A percentile compares a stretch with the other conserved stretches of the same genome.
phyloP scores from a whole-genome alignment of 306 rosid species.

The Styphnolobium japonicum region DNA sequence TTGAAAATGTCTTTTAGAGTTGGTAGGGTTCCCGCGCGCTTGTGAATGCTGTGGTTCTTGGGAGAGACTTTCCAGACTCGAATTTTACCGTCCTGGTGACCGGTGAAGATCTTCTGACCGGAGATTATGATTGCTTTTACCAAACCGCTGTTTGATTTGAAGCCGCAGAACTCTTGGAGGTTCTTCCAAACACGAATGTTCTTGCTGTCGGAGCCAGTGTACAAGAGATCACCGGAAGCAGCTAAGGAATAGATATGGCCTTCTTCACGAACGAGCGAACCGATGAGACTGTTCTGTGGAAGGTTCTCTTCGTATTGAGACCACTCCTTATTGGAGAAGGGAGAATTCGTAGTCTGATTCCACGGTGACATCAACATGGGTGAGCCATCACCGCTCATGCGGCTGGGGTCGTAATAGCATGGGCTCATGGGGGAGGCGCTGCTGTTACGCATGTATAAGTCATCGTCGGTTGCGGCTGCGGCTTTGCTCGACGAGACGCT shows the following conservation, averaged over 20 bases:
- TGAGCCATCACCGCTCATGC: slow-evolving; percentile 72
- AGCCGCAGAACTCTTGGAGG: slow-evolving; percentile 66
- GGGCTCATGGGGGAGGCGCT: slow-evolving; percentile 41
- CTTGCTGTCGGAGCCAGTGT: slow-evolving; percentile 94
- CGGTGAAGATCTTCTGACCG: slow-evolving; percentile 71
- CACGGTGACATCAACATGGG: slow-evolving; percentile 88
- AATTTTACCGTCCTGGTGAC: slow-evolving; percentile 91
- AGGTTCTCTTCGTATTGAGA: neutral
- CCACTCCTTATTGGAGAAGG: slow-evolving; percentile 38
- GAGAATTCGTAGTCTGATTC: slow-evolving; percentile 50
- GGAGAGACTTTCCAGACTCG: slow-evolving; percentile 77
- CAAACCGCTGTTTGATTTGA: slow-evolving; percentile 83
- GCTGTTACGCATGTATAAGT: slow-evolving; percentile 40
- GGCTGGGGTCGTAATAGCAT: slow-evolving; percentile 30
- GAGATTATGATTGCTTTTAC: slow-evolving; percentile 79
- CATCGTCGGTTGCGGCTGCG: slow-evolving; percentile 32
- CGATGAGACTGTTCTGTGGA: slow-evolving; percentile 37
- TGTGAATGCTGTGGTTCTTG: slow-evolving; percentile 52
- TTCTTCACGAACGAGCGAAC: slow-evolving; percentile 74
- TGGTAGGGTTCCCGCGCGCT: slow-evolving; percentile 83
- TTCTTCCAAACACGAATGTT: slow-evolving; percentile 96
- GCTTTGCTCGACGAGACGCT: slow-evolving; percentile 32
- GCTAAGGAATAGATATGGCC: slow-evolving; percentile 93
- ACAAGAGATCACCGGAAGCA: slow-evolving; percentile 58
- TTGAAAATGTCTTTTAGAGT: slow-evolving; percentile 76